Evolutionary conservation across 202 grass and related monocot species (phyloP), one percentile per base, ranked within the genome.

Genomic region (Panicum hallii): DNA sequence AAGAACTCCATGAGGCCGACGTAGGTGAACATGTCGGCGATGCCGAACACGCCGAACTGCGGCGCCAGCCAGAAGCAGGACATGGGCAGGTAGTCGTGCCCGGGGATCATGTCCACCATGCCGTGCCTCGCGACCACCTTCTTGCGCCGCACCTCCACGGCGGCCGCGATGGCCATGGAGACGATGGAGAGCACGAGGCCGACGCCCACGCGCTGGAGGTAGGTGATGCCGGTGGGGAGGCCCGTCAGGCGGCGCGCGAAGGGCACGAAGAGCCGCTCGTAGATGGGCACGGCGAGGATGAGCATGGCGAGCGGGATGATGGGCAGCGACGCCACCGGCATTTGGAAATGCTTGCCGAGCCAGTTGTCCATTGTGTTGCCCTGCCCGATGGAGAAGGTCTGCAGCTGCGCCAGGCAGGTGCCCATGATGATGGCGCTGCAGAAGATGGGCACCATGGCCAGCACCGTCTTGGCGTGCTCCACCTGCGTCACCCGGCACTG

Each of bases 331-430:
- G 92, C 89, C 12, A 83, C 36, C 5, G 85, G 87, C 44, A 94
- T 83, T 6, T 1, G 8, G 49, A 90, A 53, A 3, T 14, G 6
- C 34, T 5, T 9, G 16, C 67, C 77, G 4, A 94, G 46, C 20
- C 44, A 0, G 28, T 12, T 78, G 90, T 94, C 65, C 92, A 94
- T 88, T 70, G 82, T 84, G 77, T 0, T 42, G 52, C 89, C 89
- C 61, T 94, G 92, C 87, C 44, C 82, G 73, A 94, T 87, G 61
- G 89, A 94, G 89, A 94, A 94, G 87, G 89, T 94, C 85, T 94
- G 89, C 15, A 94, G 82, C 81, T 90, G 89, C 42, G 92, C 92
- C 0, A 94, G 77, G 81, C 87, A 88, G 19, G 89, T 92, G 87
- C 85, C 87, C 83, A 94, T 90, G 79, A 94, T 80, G 78, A 94